Percentiles rank a stretch among this genome's conserved stretches.
These are phyloP conservation scores for Pseudogymnoascus sp. DNA, from an alignment of 2,329 filamentous ascomycete species.

Conservation along the genomic window DNA sequence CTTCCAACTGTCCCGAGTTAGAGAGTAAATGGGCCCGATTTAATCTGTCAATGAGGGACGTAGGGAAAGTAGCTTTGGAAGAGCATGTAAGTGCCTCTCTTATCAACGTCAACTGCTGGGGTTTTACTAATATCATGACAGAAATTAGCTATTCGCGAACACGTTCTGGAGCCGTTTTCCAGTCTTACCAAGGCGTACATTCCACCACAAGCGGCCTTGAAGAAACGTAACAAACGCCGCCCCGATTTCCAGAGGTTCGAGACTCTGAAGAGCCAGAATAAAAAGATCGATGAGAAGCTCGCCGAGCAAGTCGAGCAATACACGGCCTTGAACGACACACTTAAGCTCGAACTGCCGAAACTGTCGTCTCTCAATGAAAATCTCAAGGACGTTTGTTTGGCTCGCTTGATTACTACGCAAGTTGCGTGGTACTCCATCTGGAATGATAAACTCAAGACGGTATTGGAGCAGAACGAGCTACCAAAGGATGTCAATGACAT, in stretches of 20 bases:
- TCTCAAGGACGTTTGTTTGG: slow-evolving; percentile 74
- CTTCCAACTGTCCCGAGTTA: slow-evolving; percentile 66
- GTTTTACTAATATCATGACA: slow-evolving; percentile 25
- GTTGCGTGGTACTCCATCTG: slow-evolving; percentile 75
- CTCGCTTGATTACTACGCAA: slow-evolving; percentile 79
- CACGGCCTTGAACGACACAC: slow-evolving; percentile 72
- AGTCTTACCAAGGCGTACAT: slow-evolving; percentile 72
- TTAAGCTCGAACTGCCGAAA: slow-evolving; percentile 85
- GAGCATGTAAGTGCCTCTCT: slow-evolving; percentile 60
- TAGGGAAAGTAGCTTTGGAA: slow-evolving; percentile 73
- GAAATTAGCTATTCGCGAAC: slow-evolving; percentile 63
- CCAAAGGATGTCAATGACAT: slow-evolving; percentile 66
- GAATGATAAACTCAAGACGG: slow-evolving; percentile 71
- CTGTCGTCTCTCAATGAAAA: slow-evolving; percentile 75
- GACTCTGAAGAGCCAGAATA: slow-evolving; percentile 68
- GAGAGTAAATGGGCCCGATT: slow-evolving; percentile 94
- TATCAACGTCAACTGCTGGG: slow-evolving; percentile 11
- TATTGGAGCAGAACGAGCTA: slow-evolving; percentile 59
- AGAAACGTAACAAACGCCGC: slow-evolving; percentile 88
- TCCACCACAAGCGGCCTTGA: slow-evolving; percentile 80
- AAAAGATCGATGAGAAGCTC: slow-evolving; percentile 81
- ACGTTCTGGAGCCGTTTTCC: slow-evolving; percentile 79
- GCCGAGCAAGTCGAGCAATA: slow-evolving; percentile 82
- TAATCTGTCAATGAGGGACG: slow-evolving; percentile 77
- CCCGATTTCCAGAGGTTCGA: slow-evolving; percentile 80